Evolutionary conservation across 805 yeast genomes (phyloP).

Genomic region (Metschnikowia peoriensis): DNA sequence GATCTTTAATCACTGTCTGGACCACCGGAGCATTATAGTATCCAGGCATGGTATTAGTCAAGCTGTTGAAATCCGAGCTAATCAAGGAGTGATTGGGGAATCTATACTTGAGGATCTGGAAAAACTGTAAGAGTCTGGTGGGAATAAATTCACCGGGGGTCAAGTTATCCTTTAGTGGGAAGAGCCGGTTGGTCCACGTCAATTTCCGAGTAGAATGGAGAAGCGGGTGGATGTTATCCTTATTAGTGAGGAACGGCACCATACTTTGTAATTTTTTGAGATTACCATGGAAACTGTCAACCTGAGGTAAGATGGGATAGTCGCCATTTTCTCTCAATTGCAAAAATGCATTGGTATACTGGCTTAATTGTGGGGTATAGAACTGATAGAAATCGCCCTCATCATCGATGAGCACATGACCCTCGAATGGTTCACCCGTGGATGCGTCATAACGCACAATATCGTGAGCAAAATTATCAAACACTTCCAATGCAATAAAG

Average conservation of each 20-base stretch:
- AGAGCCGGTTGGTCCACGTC: slow-evolving; percentile 45
- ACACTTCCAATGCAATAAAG: slow-evolving; percentile 76
- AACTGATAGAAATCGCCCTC: slow-evolving; percentile 75
- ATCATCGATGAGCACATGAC: slow-evolving; percentile 69
- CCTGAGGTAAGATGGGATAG: slow-evolving; percentile 32
- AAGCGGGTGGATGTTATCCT: slow-evolving; percentile 55
- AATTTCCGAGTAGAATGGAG: slow-evolving; percentile 46
- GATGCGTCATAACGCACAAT: slow-evolving; percentile 69
- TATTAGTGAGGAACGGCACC: slow-evolving; percentile 28
- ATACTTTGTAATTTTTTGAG: slow-evolving; percentile 26
- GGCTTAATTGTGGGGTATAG: slow-evolving; percentile 60
- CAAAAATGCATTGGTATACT: slow-evolving; percentile 54
- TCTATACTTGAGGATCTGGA: slow-evolving; percentile 56
- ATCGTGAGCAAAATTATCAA: slow-evolving; percentile 84
- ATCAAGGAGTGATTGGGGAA: slow-evolving; percentile 79
- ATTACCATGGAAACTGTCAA: slow-evolving; percentile 22
- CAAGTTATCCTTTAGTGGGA: slow-evolving; percentile 66
- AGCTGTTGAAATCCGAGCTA: slow-evolving; percentile 61
- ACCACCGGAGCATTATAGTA: slow-evolving; percentile 71
- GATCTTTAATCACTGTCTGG: slow-evolving; percentile 66
- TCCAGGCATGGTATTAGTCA: slow-evolving; percentile 52
- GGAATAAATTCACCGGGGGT: slow-evolving; percentile 79
- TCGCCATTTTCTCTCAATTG: slow-evolving; percentile 51
- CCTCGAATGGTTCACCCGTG: slow-evolving; percentile 70
- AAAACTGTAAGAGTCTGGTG: slow-evolving; percentile 65